Evolutionary conservation across 1,139 yeast species (phyloP), one percentile per base, ranked within the genome.

Genomic region (Debaryomyces subglobosus): DNA sequence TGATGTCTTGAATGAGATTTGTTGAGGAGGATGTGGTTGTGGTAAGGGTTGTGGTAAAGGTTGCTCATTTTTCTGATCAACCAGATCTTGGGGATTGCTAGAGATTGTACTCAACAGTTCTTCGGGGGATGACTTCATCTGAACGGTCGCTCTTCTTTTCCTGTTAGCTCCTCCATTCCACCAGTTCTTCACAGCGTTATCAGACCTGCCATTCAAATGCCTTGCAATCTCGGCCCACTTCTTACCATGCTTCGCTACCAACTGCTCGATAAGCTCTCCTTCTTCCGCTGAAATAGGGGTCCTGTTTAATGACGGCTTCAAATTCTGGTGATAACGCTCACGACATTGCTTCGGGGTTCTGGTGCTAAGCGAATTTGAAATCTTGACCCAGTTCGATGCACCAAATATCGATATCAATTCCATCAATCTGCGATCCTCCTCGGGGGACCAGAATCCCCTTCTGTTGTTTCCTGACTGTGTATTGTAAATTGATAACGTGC

Each of bases 221-320:
- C 96, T 79, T 23, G 96, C 90, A 45, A 91, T 91, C 63, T 89
- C 96, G 1, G 97, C 97, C 97, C 97, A 91, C 61, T 89, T 82
- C 66, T 90, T 89, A 45, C 97, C 97, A 62, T 88, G 82, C 56
- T 83, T 81, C 9, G 79, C 81, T 39, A 91, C 97, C 48, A 91
- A 76, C 54, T 82, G 82, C 67, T 90, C 96, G 53, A 91, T 91
- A 53, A 84, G 72, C 43, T 78, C 81, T 30, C 97, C 97, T 65
- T 91, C 97, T 58, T 89, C 96, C 15, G 82, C 80, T 7, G 95
- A 79, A 47, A 91, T 91, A 8, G 97, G 97, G 39, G 86, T 73
- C 59, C 92, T 81, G 65, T 89, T 89, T 52, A 91, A 77, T 20
- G 86, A 74, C 5, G 97, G 97, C 66, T 91, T 91, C 58, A 91